phyloP scores from a whole-genome alignment of 306 rosid species.

The Rubus idaeus region DNA sequence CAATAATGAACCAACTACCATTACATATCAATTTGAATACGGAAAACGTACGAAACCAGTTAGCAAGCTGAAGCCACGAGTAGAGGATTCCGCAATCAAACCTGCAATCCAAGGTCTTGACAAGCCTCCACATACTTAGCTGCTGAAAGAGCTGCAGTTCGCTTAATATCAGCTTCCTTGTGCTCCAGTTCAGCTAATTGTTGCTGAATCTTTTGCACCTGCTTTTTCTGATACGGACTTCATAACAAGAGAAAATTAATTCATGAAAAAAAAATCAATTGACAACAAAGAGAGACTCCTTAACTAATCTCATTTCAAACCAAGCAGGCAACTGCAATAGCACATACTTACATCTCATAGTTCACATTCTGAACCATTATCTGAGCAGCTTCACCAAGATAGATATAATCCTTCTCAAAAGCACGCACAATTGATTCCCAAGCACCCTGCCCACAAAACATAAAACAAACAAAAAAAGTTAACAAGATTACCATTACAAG shows the following conservation, averaged over 20 bases:
- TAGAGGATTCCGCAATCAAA: constrained; percentile 28
- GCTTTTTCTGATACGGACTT: constrained; percentile 91
- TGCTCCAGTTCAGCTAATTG: constrained; percentile 90
- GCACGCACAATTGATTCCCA: constrained; percentile 79
- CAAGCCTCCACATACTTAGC: constrained; percentile 87
- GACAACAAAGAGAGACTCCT: neutral
- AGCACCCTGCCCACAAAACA: constrained; percentile 56
- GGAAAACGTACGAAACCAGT: neutral
- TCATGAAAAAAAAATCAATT: constrained; percentile 15
- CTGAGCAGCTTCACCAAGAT: constrained; percentile 94
- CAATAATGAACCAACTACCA: constrained; percentile 28
- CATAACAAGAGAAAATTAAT: constrained; percentile 21
- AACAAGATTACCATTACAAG: neutral
- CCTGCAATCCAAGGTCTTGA: constrained; percentile 97
- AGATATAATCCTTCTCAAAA: constrained; percentile 83
- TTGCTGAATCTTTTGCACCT: constrained; percentile 94
- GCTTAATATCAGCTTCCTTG: constrained; percentile 87
- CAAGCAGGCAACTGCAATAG: constrained; percentile 11
- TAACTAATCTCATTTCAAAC: constrained; percentile 2
- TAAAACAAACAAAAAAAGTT: neutral
- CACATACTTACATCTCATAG: constrained; percentile 79
- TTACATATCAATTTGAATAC: neutral
- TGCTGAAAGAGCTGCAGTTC: constrained; percentile 79
- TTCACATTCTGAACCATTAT: constrained; percentile 81
- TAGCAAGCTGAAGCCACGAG: neutral